These are phyloP conservation scores for Lagerstroemia speciosa DNA, from an alignment of 345 rosid genomes.

Conservation along the genomic window DNA sequence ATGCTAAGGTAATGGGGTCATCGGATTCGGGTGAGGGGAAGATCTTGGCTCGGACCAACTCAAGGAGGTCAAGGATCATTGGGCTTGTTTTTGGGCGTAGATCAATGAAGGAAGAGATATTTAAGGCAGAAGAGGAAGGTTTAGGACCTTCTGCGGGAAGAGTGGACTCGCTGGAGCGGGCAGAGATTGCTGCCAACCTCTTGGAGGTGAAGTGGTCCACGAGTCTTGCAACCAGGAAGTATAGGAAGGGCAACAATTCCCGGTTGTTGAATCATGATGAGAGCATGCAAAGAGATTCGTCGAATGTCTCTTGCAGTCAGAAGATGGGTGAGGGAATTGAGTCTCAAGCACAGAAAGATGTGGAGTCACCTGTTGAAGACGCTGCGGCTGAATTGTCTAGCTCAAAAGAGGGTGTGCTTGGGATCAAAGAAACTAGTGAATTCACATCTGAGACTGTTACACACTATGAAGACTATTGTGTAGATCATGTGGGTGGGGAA, in stretches of 20 bases:
- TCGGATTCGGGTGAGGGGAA: conserved; percentile 28
- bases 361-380: neutral
- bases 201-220: conserved; percentile 92
- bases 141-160: conserved; percentile 23
- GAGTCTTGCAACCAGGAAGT: conserved; percentile 36
- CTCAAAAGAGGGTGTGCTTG: conserved; percentile 17
- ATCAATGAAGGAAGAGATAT: conserved; percentile 28
- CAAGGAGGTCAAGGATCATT: conserved; percentile 42
- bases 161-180: conserved; percentile 56
- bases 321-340: neutral
- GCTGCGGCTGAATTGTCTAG: neutral
- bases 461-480: conserved; percentile 11
- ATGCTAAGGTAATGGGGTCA: conserved; percentile 19
- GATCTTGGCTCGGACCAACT: conserved; percentile 31
- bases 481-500: conserved; percentile 12
- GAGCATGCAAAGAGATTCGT: conserved; percentile 16
- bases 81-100: conserved; percentile 64
- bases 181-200: conserved; percentile 79
- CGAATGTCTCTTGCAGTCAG: neutral
- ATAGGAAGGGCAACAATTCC: conserved; percentile 24
- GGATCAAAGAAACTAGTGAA: conserved; percentile 17
- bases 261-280: conserved; percentile 13
- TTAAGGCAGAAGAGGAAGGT: conserved; percentile 21
- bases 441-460: conserved; percentile 17
- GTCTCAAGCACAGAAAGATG: neutral